Base-by-base conservation (phyloP, 202 grass and related monocot species). In the Setaria italica region DNA sequence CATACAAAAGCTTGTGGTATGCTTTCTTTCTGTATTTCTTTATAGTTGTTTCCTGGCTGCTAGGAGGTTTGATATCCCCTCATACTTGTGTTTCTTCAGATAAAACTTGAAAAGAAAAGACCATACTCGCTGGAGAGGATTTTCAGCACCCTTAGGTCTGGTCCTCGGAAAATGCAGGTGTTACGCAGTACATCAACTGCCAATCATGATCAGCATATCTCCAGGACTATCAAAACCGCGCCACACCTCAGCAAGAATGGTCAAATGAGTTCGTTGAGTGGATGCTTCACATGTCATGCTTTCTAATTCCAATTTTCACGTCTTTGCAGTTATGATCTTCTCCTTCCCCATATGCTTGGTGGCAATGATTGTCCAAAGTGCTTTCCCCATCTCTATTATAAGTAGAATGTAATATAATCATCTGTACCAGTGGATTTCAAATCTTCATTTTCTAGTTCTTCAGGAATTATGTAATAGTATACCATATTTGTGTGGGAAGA, bases 1-100 rank as follows among this genome's bases (percentile, higher is more conserved):
- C n/a, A 92, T 95, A 74, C 85, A 91, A 41, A 94, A 91, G 72
- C 74, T 94, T 72, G 92, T 89, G 92, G 92, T 94, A 70, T 72
- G 77, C 15, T 59, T 59, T 78, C 41, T 67, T 82, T 70, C 41
- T 63, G 57, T 37, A 7, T 77, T 75, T 80, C 19, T 78, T 42
- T 11, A 12, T 77, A 77, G 50, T 41, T 78, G 49, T 64, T 60
- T 43, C 21, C 11, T 83, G 43, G 21, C 12, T 43, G 8, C 51
- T 82, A n/a, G 9, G 54, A 78, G 48, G n/a, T 82, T n/a, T 17
- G 58, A 57, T 49, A 72, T 72, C 20, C 32, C n/a, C 55, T 74
- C 56, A 7, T 70, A 4, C 37, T 62, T 67, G 42, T 84, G 45
- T 69, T 74, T 77, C 29, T 62, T 83, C 70, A 94, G 92, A 91